A percentile compares a stretch with the other conserved stretches of the same genome.
Conservation (phyloP, 2,329 filamentous ascomycete genomes). For the Fusarium anguioides region DNA sequence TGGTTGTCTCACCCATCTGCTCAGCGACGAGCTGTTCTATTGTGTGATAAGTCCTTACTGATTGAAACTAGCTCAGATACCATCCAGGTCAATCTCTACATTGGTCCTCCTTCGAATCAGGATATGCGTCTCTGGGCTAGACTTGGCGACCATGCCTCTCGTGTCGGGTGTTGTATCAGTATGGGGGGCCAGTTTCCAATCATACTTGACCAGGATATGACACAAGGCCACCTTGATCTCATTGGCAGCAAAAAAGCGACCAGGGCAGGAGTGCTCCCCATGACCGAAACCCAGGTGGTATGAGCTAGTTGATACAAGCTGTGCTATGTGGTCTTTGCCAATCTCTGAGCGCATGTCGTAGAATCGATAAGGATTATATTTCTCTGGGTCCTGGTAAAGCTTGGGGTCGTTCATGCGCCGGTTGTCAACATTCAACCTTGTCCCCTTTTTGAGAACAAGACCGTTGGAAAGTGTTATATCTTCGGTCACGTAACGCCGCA, state of each 20-base stretch:
- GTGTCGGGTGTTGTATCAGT: not conserved
- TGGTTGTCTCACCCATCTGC: too few relatives aligned
- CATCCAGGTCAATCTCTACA: not conserved
- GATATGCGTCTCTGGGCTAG: not conserved
- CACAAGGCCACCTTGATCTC: not conserved
- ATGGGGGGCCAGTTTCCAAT: not conserved
- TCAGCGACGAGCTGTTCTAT: too few relatives aligned
- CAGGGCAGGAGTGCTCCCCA: not conserved
- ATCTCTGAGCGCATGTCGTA: not conserved
- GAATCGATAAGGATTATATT: slow-evolving; percentile 1
- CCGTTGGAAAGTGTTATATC: not conserved
- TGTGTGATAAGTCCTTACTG: too few relatives aligned
- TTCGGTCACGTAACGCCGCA: not conserved
- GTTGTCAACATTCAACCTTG: not conserved
- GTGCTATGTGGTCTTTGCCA: not conserved
- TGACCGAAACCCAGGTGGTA: slow-evolving; percentile 2
- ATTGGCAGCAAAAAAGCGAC: slow-evolving; percentile 2
- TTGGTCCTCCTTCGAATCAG: not conserved
- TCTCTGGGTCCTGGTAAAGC: not conserved
- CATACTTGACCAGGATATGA: slow-evolving; percentile 7
- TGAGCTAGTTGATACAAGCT: not conserved
- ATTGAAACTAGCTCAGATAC: not conserved
- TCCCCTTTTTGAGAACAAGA: not conserved
- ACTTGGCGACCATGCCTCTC: not conserved
- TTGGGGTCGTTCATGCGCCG: not conserved